These are phyloP conservation scores for Echium plantagineum DNA, from an alignment of 257 asterid genomes.

Conservation along the genomic window DNA sequence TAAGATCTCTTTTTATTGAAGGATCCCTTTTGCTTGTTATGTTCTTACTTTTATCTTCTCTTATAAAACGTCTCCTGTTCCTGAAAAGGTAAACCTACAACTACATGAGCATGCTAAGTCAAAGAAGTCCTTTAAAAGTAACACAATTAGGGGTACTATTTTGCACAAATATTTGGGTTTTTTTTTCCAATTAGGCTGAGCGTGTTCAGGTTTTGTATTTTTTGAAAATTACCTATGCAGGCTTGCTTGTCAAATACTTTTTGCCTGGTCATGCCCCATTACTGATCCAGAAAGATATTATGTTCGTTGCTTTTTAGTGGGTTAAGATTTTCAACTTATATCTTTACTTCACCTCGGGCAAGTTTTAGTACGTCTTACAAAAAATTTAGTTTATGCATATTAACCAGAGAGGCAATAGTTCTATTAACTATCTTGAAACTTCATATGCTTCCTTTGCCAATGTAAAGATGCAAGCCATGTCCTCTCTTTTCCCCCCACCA, in stretches of 20 bases:
- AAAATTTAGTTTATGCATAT: neutral
- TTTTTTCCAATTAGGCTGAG: neutral
- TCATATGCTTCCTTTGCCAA: no score
- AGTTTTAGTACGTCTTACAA: neutral
- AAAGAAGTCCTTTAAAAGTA: no score
- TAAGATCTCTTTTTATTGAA: neutral
- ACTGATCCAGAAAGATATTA: neutral
- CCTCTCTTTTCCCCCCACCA: no score
- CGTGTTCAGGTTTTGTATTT: neutral
- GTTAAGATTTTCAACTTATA: no score
- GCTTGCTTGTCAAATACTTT: neutral
- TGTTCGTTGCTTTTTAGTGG: neutral
- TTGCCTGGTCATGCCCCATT: neutral
- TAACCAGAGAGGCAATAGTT: slow-evolving; percentile 17
- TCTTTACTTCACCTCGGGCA: neutral
- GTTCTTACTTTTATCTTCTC: no score
- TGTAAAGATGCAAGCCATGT: no score
- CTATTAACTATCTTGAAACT: no score
- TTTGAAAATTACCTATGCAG: neutral
- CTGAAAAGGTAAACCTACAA: no score
- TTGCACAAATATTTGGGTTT: neutral
- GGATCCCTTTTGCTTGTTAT: no score
- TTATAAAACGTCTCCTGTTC: no score
- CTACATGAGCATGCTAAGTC: no score
- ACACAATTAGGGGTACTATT: no score